Evolutionary conservation across 2,329 filamentous ascomycete genomes (phyloP).

Genomic region (Rhytidhysteron rufulum): DNA sequence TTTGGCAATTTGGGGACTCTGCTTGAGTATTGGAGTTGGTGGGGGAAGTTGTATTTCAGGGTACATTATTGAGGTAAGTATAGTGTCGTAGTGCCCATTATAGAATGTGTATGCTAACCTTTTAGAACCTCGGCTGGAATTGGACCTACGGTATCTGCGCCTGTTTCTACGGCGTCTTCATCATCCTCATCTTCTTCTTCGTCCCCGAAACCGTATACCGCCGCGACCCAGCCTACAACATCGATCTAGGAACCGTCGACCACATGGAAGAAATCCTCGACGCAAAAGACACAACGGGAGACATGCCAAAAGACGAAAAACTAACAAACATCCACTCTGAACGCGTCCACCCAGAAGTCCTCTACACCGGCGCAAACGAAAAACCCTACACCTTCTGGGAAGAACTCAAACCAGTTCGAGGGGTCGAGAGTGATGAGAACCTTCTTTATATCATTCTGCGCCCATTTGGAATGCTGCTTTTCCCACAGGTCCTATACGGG

Average conservation of each 20-base stretch:
- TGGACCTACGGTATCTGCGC: constrained; percentile 55
- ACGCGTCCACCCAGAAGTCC: constrained; percentile 6
- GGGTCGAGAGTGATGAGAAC: constrained; percentile 17
- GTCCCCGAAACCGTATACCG: constrained; percentile 80
- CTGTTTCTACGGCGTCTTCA: constrained; percentile 73
- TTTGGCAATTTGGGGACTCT: constrained; percentile 13
- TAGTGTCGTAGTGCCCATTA: constrained; percentile 78
- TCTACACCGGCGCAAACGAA: constrained; percentile 19
- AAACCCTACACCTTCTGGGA: constrained; percentile 19
- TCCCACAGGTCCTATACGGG: constrained; percentile 22
- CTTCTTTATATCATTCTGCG: constrained; percentile 22
- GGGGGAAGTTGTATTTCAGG: constrained; percentile 16
- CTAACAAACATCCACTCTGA: constrained; percentile 5
- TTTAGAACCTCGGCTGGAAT: constrained; percentile 60
- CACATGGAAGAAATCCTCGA: constrained; percentile 18
- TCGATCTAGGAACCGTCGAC: constrained; percentile 50
- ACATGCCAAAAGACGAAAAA: constrained; percentile 11
- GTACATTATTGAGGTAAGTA: constrained; percentile 45
- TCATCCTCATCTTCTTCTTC: constrained; percentile 74
- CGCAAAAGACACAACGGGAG: constrained; percentile 6
- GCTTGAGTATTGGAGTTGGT: constrained; percentile 14
- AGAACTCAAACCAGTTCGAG: constrained; percentile 13
- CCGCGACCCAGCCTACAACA: constrained; percentile 63
- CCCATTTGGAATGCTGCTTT: constrained; percentile 29
- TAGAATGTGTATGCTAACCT: constrained; percentile 64